Evolutionary conservation across 2,329 filamentous ascomycete species (phyloP).

Genomic region (Colletotrichum melonis): DNA sequence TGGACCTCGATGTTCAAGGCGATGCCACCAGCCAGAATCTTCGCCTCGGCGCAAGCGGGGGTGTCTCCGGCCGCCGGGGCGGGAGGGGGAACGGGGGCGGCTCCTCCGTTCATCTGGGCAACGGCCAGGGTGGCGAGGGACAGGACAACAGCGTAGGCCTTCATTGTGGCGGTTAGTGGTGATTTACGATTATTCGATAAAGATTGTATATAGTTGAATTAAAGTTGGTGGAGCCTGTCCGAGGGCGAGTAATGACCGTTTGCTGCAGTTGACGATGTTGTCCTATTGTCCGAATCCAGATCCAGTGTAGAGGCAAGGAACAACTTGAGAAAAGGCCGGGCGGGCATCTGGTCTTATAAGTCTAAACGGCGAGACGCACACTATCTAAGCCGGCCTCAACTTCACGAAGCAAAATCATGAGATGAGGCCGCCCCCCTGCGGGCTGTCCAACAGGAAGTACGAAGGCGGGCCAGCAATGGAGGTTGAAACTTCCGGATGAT

Average conservation of each 20-base stretch:
- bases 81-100: conserved; percentile 6
- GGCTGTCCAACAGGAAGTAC: background rate
- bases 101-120: conserved; percentile 2
- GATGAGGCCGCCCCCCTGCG: background rate
- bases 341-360: conserved; percentile 21
- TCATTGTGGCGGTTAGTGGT: conserved; percentile 6
- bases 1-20: conserved; percentile 34
- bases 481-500: conserved; percentile 28
- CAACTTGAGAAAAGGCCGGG: background rate
- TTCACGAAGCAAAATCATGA: background rate
- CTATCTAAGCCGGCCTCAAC: background rate
- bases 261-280: conserved; percentile 20
- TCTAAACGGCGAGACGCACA: background rate
- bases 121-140: conserved; percentile 19
- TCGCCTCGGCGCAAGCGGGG: conserved; percentile 32
- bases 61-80: conserved; percentile 16
- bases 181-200: background rate
- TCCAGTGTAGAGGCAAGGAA: background rate
- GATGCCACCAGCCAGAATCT: conserved; percentile 33
- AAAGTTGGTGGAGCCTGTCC: conserved; percentile 8
- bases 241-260: conserved; percentile 29
- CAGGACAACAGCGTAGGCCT: conserved; percentile 30
- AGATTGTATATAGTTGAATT: conserved; percentile 18
- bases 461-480: background rate
- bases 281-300: conserved; percentile 30